A percentile compares a stretch with the other conserved stretches of the same genome.
Conservation (phyloP, 2,329 filamentous ascomycete genomes). For the Fusarium tuaranense region DNA sequence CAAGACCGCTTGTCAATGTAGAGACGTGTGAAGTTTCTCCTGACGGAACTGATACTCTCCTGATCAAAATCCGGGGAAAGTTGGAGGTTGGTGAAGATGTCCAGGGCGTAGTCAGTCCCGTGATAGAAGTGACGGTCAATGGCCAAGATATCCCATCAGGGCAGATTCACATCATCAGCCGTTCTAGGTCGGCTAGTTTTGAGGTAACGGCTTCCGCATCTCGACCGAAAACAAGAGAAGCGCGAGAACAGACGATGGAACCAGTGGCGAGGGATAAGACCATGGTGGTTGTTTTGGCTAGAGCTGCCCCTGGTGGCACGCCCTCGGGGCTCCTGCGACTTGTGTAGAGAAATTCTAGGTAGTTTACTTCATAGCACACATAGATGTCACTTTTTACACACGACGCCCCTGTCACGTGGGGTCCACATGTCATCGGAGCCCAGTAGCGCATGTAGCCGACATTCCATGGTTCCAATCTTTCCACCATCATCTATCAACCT, state of each 20-base stretch:
- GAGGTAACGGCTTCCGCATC: not conserved
- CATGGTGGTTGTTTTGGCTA: conserved; percentile 12
- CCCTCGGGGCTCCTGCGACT: conserved; percentile 5
- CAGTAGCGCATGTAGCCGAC: not conserved
- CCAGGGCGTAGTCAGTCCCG: not conserved
- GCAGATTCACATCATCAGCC: not conserved
- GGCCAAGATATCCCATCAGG: not conserved
- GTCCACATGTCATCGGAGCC: not conserved
- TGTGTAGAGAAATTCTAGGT: not conserved
- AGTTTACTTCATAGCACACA: too few relatives aligned
- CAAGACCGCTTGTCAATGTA: not conserved
- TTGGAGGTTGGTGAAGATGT: not conserved
- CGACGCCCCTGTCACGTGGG: not conserved
- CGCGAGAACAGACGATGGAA: not conserved
- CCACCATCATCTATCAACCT: not conserved
- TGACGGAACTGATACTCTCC: not conserved
- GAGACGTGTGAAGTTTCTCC: not conserved
- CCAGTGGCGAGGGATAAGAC: conserved; percentile 9
- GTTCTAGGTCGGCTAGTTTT: not conserved
- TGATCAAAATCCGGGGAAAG: not conserved
- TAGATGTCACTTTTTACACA: too few relatives aligned
- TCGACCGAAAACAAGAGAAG: not conserved
- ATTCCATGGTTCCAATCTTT: not conserved
- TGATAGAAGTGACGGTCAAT: not conserved
- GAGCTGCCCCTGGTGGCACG: not conserved